Evolutionary conservation across 2,329 filamentous ascomycete species (phyloP), one percentile per base, ranked within the genome.

Genomic region (Trichoderma gracile): DNA sequence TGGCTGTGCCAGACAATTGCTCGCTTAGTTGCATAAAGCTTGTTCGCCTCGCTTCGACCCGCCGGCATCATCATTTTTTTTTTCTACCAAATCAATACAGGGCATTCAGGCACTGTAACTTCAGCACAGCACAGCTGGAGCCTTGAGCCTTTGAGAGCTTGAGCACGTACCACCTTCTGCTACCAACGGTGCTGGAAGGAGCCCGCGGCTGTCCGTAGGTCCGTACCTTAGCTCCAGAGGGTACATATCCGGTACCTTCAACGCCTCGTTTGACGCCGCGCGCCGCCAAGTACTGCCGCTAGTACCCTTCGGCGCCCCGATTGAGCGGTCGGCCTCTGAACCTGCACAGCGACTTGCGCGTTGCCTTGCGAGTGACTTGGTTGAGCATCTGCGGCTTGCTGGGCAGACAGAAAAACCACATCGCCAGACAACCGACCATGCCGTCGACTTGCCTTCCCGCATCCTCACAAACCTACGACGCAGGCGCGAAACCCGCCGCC

Each of bases 371-470:
- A 60, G 56, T 47, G 40, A 59, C 56, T 38, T 65, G 47, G 55
- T 60, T 43, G 21, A 60, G 57, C 63, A 49, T 52, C 47, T 30
- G 56, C 56, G 55, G 63, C 46, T 21, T 21, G 27, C 55, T 56
- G 52, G 53, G 56, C 53, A 25, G 46, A 64, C 25, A 59, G 19
- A 60, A 38, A 38, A 38, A 38, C 12, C 33, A 38, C 33, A 38
- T 55, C 69, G 65, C 49, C 23, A 38, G 52, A 54, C 30, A 49
- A 63, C 58, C 73, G 65, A 76, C 81, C 91, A 90, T 66, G 65
- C 65, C 92, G 91, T 89, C 91, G 96, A 96, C 82, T 89, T 96
- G 92, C 94, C 93, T 89, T 91, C 93, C 78, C 89, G 85, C 82
- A 84, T 95, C 79, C 84, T 96, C 75, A 23, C 95, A 84, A 47